Conservation (phyloP, 2,329 filamentous ascomycete genomes). For the Neonectria sp. region DNA sequence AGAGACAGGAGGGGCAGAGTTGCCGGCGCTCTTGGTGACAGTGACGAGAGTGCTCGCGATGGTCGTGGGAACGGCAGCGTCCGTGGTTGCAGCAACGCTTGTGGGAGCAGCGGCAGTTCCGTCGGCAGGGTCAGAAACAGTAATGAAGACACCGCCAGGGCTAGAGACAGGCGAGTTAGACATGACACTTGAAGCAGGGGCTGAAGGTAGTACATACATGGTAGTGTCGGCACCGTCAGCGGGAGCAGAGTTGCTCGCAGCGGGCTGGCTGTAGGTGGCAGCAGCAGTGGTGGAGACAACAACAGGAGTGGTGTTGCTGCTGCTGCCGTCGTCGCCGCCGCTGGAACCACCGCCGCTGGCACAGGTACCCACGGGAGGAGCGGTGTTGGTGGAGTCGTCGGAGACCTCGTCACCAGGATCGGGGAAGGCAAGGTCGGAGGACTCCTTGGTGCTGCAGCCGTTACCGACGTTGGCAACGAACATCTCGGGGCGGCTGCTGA, state of each 20-base stretch:
- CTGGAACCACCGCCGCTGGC: slow-evolving; percentile 47
- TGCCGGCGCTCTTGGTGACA: slow-evolving; percentile 42
- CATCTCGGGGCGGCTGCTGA: slow-evolving; percentile 74
- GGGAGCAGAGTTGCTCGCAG: slow-evolving; percentile 39
- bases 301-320: slow-evolving; percentile 26
- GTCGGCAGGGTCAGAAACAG: slow-evolving; percentile 47
- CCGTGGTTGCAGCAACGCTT: slow-evolving; percentile 23
- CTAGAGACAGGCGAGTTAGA: slow-evolving; percentile 47
- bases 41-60: slow-evolving; percentile 43
- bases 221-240: slow-evolving; percentile 38
- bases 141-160: slow-evolving; percentile 62
- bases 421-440: slow-evolving; percentile 75
- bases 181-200: slow-evolving; percentile 11
- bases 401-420: slow-evolving; percentile 72
- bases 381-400: slow-evolving; percentile 53
- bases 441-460: slow-evolving; percentile 71
- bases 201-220: slow-evolving; percentile 45
- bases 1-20: slow-evolving; percentile 31
- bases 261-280: slow-evolving; percentile 43
- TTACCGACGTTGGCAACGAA: slow-evolving; percentile 80
- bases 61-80: slow-evolving; percentile 12
- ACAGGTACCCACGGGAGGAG: slow-evolving; percentile 55
- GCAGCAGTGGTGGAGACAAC: slow-evolving; percentile 29
- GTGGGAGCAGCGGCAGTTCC: slow-evolving; percentile 41
- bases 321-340: slow-evolving; percentile 25